Base-by-base conservation (phyloP, 2,329 filamentous ascomycete genomes). In the Neofusicoccum laricinum region DNA sequence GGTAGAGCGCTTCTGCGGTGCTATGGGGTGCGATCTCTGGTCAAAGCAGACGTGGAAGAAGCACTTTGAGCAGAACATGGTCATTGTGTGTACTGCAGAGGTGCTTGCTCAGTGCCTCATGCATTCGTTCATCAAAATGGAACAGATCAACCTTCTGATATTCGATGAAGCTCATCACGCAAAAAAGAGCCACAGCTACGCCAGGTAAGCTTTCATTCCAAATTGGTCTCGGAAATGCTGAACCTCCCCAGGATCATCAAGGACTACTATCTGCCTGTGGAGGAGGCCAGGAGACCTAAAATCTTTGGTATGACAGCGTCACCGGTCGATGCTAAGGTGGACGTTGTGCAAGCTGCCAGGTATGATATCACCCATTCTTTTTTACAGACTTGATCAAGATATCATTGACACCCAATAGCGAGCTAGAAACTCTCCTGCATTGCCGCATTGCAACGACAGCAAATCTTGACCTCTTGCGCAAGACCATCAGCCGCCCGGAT, bases 251-350 rank as follows among this genome's bases (percentile, higher is more conserved):
- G 59, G 32, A 95, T 99, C 65, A 91, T 99, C 77, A 93, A 91
- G 70, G 90, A 96, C 65, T 93, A 91, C 69, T 98, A 97, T 71
- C 68, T 86, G 1, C 77, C 82, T 2, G 79, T 82, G 34, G 69
- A 74, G 1, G 77, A 81, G 0, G 69, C 72, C 0, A 79, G 78
- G 53, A 83, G 87, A 4, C 95, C 95, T 3, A 89, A 88, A 41
- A 88, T 99, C 19, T 90, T 99, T 68, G 94, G 94, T 30, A 97
- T 98, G 94, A 99, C 95, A 1, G 95, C 95, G 7, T 98, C 95
- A 0, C 95, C 95, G 0, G 89, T 97, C 2, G 93, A 98, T 77
- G 88, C 91, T 0, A 90, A 91, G 71, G 85, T 85, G 0, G 88
- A 97, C 68, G 84, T 96, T 32, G 81, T 82, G 15, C 81, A 86